These are phyloP conservation scores for Trichoderma aggressivum DNA, from an alignment of 2,329 filamentous ascomycete species.

Conservation along the genomic window DNA sequence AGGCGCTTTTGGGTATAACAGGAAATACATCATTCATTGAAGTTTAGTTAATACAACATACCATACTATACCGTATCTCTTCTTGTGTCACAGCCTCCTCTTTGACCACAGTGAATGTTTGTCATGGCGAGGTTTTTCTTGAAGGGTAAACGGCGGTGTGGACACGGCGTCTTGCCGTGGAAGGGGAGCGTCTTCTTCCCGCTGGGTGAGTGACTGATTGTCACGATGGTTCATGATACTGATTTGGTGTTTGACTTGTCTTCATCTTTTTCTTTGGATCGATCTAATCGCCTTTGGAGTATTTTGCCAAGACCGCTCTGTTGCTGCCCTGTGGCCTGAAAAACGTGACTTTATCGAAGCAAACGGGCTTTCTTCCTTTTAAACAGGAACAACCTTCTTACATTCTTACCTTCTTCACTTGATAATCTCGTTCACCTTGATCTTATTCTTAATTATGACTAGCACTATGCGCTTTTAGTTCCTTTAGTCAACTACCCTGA, in stretches of 20 bases:
- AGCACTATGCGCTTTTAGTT: not conserved
- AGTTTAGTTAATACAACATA: not conserved
- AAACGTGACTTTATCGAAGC: not conserved
- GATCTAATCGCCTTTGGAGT: too few relatives aligned
- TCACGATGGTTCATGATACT: not conserved
- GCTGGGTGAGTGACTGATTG: not conserved
- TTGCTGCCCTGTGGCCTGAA: not conserved
- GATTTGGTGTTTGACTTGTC: not conserved
- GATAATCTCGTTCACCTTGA: not conserved
- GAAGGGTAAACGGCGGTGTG: constrained; percentile 4
- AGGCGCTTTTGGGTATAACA: not conserved
- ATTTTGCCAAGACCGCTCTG: not conserved
- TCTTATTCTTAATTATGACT: not conserved
- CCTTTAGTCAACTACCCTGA: rapidly evolving
- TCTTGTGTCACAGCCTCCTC: not conserved
- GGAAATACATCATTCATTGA: not conserved
- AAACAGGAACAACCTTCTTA: not conserved
- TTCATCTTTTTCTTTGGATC: not conserved
- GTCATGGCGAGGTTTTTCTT: not conserved
- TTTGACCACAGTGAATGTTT: not conserved
- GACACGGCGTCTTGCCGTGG: not conserved
- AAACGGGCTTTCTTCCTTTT: not conserved
- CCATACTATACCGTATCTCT: not conserved
- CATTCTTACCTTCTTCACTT: not conserved
- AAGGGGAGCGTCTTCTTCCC: not conserved